Percentiles rank a stretch among this genome's conserved stretches.
phyloP scores from a whole-genome alignment of 352 stramenopile species.

The Saprolegnia diclina region DNA sequence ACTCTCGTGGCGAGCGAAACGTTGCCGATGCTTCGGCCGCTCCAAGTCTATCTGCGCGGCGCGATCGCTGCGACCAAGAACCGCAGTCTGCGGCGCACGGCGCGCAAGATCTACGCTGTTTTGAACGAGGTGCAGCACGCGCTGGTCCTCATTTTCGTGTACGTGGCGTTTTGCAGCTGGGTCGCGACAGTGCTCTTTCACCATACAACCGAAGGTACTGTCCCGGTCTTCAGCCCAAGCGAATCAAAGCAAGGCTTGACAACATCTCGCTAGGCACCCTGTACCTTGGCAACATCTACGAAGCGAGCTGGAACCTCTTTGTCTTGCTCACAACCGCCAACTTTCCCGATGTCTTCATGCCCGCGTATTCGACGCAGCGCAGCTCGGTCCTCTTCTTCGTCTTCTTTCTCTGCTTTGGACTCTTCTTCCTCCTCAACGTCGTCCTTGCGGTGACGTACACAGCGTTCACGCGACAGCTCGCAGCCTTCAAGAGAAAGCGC shows the following conservation, averaged over 20 bases:
- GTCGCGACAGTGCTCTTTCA: constrained; percentile 53
- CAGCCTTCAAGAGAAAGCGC: not conserved
- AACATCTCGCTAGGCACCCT: constrained; percentile 5
- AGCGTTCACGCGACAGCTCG: constrained; percentile 29
- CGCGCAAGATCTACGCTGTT: not conserved
- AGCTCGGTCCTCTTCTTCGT: constrained; percentile 55
- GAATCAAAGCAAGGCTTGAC: too few species aligned
- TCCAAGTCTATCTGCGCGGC: not conserved
- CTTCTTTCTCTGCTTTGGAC: constrained; percentile 50
- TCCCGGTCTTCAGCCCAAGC: not conserved
- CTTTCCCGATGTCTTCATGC: constrained; percentile 70
- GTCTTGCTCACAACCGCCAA: constrained; percentile 70
- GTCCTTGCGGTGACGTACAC: constrained; percentile 66
- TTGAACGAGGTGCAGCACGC: not conserved
- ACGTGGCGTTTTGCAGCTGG: constrained; percentile 46
- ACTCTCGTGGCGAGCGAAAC: not conserved
- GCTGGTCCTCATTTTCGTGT: constrained; percentile 32
- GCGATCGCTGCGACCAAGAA: not conserved
- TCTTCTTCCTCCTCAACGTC: constrained; percentile 71
- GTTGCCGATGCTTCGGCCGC: not conserved
- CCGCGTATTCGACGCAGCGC: constrained; percentile 41
- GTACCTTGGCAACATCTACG: constrained; percentile 47
- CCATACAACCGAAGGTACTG: constrained; percentile 35
- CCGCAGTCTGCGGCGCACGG: not conserved
- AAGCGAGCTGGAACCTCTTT: constrained; percentile 51